Percentiles rank a stretch among this genome's conserved stretches.
phyloP scores from a whole-genome alignment of 2,329 filamentous ascomycete species.

The Pestalotiopsis sp. region DNA sequence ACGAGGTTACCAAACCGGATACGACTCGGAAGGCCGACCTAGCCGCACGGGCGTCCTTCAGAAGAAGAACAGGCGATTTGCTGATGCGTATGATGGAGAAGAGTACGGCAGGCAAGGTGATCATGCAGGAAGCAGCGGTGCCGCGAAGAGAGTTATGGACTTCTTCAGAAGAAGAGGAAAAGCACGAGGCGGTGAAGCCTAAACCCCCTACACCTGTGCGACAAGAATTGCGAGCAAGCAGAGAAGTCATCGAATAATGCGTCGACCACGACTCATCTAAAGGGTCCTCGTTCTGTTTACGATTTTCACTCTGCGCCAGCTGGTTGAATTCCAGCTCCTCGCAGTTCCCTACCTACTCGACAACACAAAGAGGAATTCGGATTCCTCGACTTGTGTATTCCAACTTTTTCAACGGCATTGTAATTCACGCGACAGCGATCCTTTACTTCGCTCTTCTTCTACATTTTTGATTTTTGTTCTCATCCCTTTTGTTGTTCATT shows the following conservation, averaged over 20 bases:
- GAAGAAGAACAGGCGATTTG: conserved; percentile 86
- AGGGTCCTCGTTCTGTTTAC: neutral
- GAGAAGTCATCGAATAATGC: neutral
- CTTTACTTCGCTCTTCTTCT: neutral
- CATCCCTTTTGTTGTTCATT: neutral
- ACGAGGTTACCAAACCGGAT: conserved; percentile 47
- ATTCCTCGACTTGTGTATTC: neutral
- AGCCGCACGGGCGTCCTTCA: conserved; percentile 64
- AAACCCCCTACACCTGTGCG: conserved; percentile 7
- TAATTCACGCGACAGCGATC: neutral
- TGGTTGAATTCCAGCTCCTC: neutral
- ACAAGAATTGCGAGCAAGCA: conserved; percentile 2
- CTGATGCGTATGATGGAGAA: conserved; percentile 84
- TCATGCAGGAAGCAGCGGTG: conserved; percentile 81
- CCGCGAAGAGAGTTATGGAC: conserved; percentile 94
- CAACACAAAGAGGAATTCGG: neutral
- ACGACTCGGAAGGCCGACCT: conserved; percentile 44
- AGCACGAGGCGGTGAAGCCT: conserved; percentile 63
- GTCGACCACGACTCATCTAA: neutral
- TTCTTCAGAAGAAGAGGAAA: conserved; percentile 90
- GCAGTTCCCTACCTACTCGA: neutral
- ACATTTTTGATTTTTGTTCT: neutral
- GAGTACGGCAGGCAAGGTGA: conserved; percentile 59
- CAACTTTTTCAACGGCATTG: conserved; percentile 2
- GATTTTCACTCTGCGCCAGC: neutral